Base-by-base conservation (phyloP, 345 rosid genomes). In the Gossypioides kirkii region DNA sequence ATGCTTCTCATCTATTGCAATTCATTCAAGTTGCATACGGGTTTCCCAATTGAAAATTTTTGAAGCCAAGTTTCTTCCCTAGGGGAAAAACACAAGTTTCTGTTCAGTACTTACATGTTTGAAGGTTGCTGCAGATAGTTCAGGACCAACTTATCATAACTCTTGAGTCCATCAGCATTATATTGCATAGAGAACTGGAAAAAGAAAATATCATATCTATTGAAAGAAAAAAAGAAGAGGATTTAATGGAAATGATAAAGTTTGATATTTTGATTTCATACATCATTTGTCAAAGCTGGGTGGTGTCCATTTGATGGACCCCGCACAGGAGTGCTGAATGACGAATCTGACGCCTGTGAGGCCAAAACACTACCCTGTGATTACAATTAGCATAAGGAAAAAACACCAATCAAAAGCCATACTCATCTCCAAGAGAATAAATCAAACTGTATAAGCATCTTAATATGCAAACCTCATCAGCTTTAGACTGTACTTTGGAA, bases 101-200 rank as follows among this genome's bases (percentile, higher is more conserved):
- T 25, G 73, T 26, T 56, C 26, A 61, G 97, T 4, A 58, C 61
- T 89, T 75, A 90, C 97, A 80, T 84, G 91, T 83, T 83, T 67
- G 90, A 78, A 58, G 88, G 88, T 69, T 89, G 93, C 84, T 84
- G 93, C 69, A 92, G 89, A 79, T 80, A 89, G 76, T 90, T 91
- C 58, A 92, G 80, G 77, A 94, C 87, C 87, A 86, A 72, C 64
- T 90, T 93, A 81, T 92, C 99, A 36, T 81, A 77, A 81, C 87
- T 82, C 84, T 86, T 90, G 62, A 88, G 87, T 9, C 91, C 96
- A 74, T 84, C 89, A 36, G 80, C 72, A 46, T 81, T 78, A 42
- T 52, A 75, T 64, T 90, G 92, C 42, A 82, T 73, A 8, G 93
- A 67, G 0, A 83, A 78, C 94, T 95, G 80, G 14, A 55, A 23